These are phyloP conservation scores for Albophoma yamanashiensis DNA, from an alignment of 2,329 filamentous ascomycete species.

Conservation along the genomic window DNA sequence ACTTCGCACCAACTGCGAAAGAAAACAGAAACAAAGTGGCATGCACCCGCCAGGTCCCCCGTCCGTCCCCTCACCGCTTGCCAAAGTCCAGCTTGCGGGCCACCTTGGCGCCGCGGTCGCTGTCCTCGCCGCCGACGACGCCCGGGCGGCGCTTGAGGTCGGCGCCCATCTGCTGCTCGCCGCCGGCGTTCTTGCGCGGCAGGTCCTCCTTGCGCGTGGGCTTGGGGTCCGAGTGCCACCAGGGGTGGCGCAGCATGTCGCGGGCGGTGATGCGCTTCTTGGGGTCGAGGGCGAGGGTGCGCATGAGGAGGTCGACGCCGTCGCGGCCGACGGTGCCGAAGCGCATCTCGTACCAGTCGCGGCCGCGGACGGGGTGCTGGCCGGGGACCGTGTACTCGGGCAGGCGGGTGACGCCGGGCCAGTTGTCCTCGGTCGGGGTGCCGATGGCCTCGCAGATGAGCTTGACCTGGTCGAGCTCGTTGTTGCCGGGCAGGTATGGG, in stretches of 20 bases:
- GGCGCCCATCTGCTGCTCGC: conserved; percentile 64
- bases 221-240: conserved; percentile 76
- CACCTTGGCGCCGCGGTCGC: conserved; percentile 60
- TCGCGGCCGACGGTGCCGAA: conserved; percentile 74
- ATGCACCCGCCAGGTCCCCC: neutral
- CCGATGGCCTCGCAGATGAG: conserved; percentile 80
- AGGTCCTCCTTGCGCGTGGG: conserved; percentile 76
- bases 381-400: conserved; percentile 68
- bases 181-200: conserved; percentile 54
- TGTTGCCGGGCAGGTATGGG: conserved; percentile 74
- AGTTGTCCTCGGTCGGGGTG: conserved; percentile 86
- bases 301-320: conserved; percentile 81
- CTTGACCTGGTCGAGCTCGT: conserved; percentile 76
- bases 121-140: conserved; percentile 56
- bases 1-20: neutral
- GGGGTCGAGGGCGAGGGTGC: conserved; percentile 80
- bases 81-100: conserved; percentile 77
- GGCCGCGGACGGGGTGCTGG: conserved; percentile 49
- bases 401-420: conserved; percentile 80
- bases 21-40: neutral
- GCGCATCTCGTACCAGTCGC: conserved; percentile 61
- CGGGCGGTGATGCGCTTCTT: conserved; percentile 68
- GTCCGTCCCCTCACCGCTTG: conserved; percentile 20
- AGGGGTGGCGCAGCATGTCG: conserved; percentile 69
- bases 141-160: conserved; percentile 68